These are phyloP conservation scores for Candida stauntonica DNA, from an alignment of 805 yeast genomes.

Conservation along the genomic window DNA sequence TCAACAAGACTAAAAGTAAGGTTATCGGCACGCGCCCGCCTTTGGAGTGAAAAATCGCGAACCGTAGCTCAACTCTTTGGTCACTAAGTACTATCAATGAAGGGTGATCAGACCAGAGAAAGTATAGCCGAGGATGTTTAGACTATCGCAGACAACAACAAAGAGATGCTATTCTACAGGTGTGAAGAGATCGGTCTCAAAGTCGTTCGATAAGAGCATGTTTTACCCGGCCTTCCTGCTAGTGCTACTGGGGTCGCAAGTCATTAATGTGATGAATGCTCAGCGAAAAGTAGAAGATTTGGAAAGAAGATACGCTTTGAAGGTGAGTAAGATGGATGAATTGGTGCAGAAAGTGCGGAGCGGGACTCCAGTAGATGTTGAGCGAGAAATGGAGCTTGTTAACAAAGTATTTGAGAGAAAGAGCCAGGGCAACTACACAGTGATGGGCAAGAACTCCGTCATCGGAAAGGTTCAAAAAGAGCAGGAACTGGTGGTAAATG, in stretches of 20 bases:
- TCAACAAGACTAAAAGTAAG: no score
- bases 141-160: no score
- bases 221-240: constrained; percentile 38
- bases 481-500: constrained; percentile 21
- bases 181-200: constrained; percentile 6
- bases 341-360: constrained; percentile 34
- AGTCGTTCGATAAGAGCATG: constrained; percentile 31
- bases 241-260: constrained; percentile 42
- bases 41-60: no score
- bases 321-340: constrained; percentile 34
- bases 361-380: constrained; percentile 37
- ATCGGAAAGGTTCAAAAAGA: constrained; percentile 2
- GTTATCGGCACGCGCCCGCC: no score
- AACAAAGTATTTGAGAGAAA: constrained; percentile 30
- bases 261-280: constrained; percentile 41
- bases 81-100: no score
- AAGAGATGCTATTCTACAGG: no score
- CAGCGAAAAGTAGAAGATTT: constrained; percentile 37
- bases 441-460: constrained; percentile 6
- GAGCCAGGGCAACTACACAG: constrained; percentile 5
- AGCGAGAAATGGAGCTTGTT: constrained; percentile 36
- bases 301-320: constrained; percentile 34
- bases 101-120: no score
- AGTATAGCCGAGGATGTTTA: no score
- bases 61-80: no score